A percentile compares a stretch with the other conserved stretches of the same genome.
Evolutionary conservation across 2,329 filamentous ascomycete species (phyloP).

Genomic region (Sporothrix euskadiensis): DNA sequence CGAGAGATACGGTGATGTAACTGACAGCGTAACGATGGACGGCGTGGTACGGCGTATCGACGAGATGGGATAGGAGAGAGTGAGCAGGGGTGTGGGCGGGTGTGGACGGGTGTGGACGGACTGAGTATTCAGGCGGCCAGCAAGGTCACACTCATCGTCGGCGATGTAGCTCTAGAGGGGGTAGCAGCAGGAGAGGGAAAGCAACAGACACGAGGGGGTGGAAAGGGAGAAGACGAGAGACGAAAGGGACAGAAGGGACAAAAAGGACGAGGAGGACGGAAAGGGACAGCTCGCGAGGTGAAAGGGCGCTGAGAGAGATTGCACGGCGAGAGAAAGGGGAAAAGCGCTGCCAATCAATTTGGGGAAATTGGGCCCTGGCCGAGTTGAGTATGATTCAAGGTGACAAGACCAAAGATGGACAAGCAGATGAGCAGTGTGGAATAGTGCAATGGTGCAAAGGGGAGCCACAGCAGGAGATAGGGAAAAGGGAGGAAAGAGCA

Average conservation of each 20-base stretch:
- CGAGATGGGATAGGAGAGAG: background rate
- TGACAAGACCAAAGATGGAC: background rate
- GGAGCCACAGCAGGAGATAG: background rate
- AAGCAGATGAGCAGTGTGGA: background rate
- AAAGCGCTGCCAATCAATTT: slow-evolving; percentile 29
- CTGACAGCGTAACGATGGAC: slow-evolving; percentile 16
- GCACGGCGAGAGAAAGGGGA: slow-evolving; percentile 12
- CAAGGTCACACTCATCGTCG: slow-evolving; percentile 25
- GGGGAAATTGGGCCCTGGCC: slow-evolving; percentile 24
- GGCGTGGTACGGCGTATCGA: slow-evolving; percentile 18
- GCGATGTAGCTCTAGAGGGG: slow-evolving; percentile 24
- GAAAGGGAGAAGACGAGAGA: background rate
- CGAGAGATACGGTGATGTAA: slow-evolving; percentile 12
- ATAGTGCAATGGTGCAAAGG: background rate
- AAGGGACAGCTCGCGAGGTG: background rate
- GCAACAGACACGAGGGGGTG: background rate
- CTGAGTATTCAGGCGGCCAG: slow-evolving; percentile 14
- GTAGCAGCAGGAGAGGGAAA: background rate
- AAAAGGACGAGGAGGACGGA: background rate
- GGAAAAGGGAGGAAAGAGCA: background rate
- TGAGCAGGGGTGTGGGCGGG: slow-evolving; percentile 4
- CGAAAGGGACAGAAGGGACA: background rate
- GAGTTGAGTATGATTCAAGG: slow-evolving; percentile 12
- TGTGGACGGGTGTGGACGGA: background rate
- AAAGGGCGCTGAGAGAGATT: background rate